Conservation (phyloP, 225 moss, liverwort and hornwort species). For the Climacium dendroides region DNA sequence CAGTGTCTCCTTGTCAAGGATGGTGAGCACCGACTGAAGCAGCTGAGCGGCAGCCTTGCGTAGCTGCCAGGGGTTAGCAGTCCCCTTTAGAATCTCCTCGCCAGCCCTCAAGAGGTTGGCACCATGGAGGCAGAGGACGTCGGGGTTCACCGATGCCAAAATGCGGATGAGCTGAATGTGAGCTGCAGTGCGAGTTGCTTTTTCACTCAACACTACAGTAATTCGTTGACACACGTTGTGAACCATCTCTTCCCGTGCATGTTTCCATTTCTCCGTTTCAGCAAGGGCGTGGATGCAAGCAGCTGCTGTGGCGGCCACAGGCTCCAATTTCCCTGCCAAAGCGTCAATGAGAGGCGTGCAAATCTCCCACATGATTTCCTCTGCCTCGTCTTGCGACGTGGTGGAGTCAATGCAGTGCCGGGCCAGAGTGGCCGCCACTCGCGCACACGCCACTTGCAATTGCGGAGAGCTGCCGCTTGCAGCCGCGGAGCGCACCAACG, state of each 20-base stretch:
- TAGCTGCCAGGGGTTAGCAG: conserved; percentile 64
- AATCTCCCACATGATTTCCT: conserved; percentile 41
- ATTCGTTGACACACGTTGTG: conserved; percentile 49
- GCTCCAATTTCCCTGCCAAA: conserved; percentile 60
- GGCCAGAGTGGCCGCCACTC: conserved; percentile 55
- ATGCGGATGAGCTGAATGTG: conserved; percentile 69
- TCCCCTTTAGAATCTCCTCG: conserved; percentile 40
- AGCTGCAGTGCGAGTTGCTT: conserved; percentile 44
- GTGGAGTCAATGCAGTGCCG: conserved; percentile 34
- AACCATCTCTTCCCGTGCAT: conserved; percentile 31
- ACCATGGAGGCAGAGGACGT: conserved; percentile 36
- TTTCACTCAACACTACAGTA: conserved; percentile 55
- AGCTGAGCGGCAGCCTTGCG: conserved; percentile 59
- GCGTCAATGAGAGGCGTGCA: conserved; percentile 53
- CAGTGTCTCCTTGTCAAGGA: conserved; percentile 51
- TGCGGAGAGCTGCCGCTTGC: conserved; percentile 71
- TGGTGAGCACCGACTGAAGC: conserved; percentile 61
- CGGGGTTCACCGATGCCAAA: conserved; percentile 36
- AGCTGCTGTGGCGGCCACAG: conserved; percentile 70
- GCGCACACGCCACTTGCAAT: conserved; percentile 65
- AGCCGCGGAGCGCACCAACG: conserved; percentile 42
- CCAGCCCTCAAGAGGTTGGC: conserved; percentile 42
- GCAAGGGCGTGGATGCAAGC: conserved; percentile 70
- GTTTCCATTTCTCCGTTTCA: conserved; percentile 63
- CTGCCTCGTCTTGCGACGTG: conserved; percentile 30